These are phyloP conservation scores for Trichoderma cornu-damae DNA, from an alignment of 2,329 filamentous ascomycete species.

Conservation along the genomic window DNA sequence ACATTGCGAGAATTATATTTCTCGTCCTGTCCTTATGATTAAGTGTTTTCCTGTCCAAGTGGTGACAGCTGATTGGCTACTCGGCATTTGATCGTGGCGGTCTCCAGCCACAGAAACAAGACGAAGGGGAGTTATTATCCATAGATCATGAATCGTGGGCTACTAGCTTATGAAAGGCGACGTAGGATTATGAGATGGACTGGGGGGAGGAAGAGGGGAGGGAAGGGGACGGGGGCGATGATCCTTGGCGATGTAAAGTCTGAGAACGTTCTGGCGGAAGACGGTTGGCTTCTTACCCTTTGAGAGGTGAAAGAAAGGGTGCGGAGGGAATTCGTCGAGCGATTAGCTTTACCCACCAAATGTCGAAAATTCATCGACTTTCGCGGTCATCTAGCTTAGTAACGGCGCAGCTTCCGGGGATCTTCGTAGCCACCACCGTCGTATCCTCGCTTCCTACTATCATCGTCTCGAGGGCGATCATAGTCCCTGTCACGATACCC, in stretches of 20 bases:
- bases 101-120: slow-evolving; percentile 1
- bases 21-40: slow-evolving; percentile 14
- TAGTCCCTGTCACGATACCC: slow-evolving; percentile 47
- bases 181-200: neutral
- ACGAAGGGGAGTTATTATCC: neutral
- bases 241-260: slow-evolving; percentile 8
- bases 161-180: slow-evolving; percentile 1
- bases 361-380: slow-evolving; percentile 5
- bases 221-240: too few species aligned
- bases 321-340: slow-evolving; percentile 11
- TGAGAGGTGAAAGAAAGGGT: slow-evolving; percentile 13
- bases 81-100: neutral
- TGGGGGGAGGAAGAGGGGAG: too few species aligned
- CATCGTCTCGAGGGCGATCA: slow-evolving; percentile 54
- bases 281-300: slow-evolving; percentile 17
- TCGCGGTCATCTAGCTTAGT: slow-evolving; percentile 38
- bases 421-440: slow-evolving; percentile 81
- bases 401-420: slow-evolving; percentile 60
- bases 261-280: neutral
- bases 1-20: slow-evolving; percentile 23
- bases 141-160: neutral
- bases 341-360: slow-evolving; percentile 15
- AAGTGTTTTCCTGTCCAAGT: slow-evolving; percentile 9
- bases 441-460: slow-evolving; percentile 62
- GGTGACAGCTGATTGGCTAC: slow-evolving; percentile 9